phyloP scores from a whole-genome alignment of 495 filamentous ascomycete genomes.

The Xylaria nigripes region DNA sequence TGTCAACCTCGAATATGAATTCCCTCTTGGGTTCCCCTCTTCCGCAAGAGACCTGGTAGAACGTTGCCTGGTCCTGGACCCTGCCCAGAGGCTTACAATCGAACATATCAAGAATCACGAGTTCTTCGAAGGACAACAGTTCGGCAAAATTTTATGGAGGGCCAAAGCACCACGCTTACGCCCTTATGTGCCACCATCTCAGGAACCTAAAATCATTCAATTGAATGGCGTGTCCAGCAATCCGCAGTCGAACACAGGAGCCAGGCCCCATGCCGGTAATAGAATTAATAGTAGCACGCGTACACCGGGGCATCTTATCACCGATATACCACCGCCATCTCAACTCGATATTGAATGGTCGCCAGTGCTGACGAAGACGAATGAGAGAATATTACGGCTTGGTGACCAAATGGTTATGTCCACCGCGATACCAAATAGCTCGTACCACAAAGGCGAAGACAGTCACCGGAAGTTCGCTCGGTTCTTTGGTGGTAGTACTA shows the following conservation, averaged over 20 bases:
- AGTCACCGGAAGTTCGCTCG: conserved; percentile 76
- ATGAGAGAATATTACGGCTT: conserved; percentile 91
- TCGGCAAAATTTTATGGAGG: conserved; percentile 82
- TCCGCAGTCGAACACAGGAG: conserved; percentile 44
- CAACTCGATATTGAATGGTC: conserved; percentile 99
- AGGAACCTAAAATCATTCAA: conserved; percentile 69
- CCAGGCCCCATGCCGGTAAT: conserved; percentile 28
- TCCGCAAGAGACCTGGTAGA: conserved; percentile 89
- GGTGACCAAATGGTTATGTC: conserved; percentile 81
- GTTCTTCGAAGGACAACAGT: conserved; percentile 87
- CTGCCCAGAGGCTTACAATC: conserved; percentile 75
- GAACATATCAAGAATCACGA: conserved; percentile 96
- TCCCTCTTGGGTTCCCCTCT: conserved; percentile 80
- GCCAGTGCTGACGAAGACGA: conserved; percentile 79
- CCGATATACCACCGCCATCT: conserved; percentile 88
- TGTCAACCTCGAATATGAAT: conserved; percentile 85
- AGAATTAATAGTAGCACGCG: conserved; percentile 30
- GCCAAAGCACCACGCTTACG: conserved; percentile 84
- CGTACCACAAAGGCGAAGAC: conserved; percentile 50
- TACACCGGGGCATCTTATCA: conserved; percentile 71
- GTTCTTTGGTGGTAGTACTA: conserved; percentile 81
- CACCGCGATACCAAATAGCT: conserved; percentile 62
- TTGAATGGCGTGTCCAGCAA: conserved; percentile 54
- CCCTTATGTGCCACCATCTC: conserved; percentile 70
- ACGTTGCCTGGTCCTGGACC: conserved; percentile 84